These are phyloP conservation scores for Bromus sterilis DNA, from an alignment of 176 grass and related monocot genomes.

Conservation along the genomic window DNA sequence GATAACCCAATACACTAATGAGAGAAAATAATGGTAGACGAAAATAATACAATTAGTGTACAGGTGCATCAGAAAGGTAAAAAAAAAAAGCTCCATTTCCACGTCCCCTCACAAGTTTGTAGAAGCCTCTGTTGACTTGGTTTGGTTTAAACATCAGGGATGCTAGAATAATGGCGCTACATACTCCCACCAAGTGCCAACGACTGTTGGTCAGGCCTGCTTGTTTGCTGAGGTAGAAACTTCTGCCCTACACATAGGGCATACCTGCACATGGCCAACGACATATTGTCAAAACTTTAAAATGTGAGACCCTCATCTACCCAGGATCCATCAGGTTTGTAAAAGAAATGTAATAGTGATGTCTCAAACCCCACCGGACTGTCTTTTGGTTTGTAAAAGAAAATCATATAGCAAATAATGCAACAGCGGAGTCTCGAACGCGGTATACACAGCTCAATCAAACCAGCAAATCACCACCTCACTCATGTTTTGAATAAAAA, in stretches of 20 bases:
- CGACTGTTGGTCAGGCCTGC: conserved; percentile 32
- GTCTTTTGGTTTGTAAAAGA: not conserved
- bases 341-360: not conserved
- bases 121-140: not conserved
- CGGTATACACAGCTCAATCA: not conserved
- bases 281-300: conserved; percentile 18
- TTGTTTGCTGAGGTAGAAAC: conserved; percentile 70
- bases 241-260: conserved; percentile 82
- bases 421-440: not conserved
- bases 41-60: not conserved
- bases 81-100: not conserved
- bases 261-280: conserved; percentile 43
- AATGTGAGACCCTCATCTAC: not conserved
- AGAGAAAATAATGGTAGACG: not conserved
- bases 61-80: not conserved
- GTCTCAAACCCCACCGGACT: not conserved
- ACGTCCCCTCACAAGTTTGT: not conserved
- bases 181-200: conserved; percentile 9
- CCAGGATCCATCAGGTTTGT: not conserved
- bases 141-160: conserved; percentile 9
- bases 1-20: not conserved
- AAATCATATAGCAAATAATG: not conserved
- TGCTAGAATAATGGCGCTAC: conserved; percentile 4
- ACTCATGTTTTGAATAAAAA: not conserved
- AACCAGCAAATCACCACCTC: not conserved